These are phyloP conservation scores for Colletotrichum sp. DNA, from an alignment of 2,329 filamentous ascomycete species.

Conservation along the genomic window DNA sequence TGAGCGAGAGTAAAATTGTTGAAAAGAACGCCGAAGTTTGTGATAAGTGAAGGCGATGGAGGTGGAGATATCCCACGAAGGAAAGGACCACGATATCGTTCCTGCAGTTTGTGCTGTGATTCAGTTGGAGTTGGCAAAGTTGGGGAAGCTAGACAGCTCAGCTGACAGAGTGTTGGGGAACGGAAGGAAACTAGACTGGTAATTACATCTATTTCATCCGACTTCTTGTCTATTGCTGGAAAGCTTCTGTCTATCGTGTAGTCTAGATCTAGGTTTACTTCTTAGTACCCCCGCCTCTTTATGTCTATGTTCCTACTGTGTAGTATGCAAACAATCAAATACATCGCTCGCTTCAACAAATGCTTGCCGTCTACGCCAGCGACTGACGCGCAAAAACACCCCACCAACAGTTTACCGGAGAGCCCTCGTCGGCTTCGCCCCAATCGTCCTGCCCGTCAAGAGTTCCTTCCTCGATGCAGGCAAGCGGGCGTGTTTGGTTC, in stretches of 20 bases:
- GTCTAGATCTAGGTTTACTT: not conserved
- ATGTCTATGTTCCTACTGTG: not conserved
- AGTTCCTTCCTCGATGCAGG: conserved; percentile 63
- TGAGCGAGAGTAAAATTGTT: not conserved
- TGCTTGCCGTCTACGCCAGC: not conserved
- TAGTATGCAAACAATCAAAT: not conserved
- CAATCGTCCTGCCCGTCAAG: conserved; percentile 77
- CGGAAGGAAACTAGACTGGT: not conserved
- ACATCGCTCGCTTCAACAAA: not conserved
- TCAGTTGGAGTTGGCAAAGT: not conserved
- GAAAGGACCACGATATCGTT: not conserved
- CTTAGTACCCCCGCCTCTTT: not conserved
- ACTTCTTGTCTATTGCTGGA: not conserved
- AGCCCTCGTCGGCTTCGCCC: conserved; percentile 56
- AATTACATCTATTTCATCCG: not conserved
- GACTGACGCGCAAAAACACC: conserved; percentile 54
- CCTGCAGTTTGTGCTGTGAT: not conserved
- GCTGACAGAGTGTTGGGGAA: not conserved
- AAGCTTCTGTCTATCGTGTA: not conserved
- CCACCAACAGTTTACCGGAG: conserved; percentile 70
- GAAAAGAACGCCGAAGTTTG: not conserved
- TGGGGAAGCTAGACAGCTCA: not conserved
- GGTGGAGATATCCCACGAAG: not conserved
- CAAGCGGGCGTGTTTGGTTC: conserved; percentile 48
- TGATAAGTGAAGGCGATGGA: not conserved